Evolutionary conservation across 495 filamentous ascomycete genomes (phyloP), one percentile per base, ranked within the genome.

Genomic region (Coniosporium apollinis): DNA sequence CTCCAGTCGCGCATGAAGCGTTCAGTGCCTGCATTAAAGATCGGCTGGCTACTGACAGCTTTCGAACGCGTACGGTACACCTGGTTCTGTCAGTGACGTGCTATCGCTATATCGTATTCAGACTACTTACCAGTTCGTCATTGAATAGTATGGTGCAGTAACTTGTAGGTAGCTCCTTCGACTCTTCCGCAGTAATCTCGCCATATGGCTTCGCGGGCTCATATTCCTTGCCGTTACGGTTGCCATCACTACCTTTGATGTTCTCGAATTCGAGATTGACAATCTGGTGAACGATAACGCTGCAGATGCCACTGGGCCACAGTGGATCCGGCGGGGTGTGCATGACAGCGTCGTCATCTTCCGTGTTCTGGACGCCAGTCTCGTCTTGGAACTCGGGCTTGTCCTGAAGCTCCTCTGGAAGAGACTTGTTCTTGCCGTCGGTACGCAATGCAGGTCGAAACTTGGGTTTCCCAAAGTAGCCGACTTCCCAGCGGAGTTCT

Each of bases 21-120:
- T 50, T 96, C 87, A 4, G 85, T 93, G 22, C 87, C 87, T 10
- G 87, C 86, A 45, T 94, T 92, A 62, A 92, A 96, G 43, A 94
- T 94, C 7, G 87, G 87, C 55, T 86, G 85, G 30, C 79, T 86
- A 43, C 80, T 91, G 9, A 92, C 75, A 18, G 82, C 84, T 59
- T 96, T 94, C 15, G 79, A 65, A 44, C 87, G 74, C 20, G 87
- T 96, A 42, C 83, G 79, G 59, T 94, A 96, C 33, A 86, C 49
- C 66, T 70, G 41, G 0, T 31, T 17, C 32, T 19, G 16, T 20
- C 29, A 34, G 30, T 33, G 10, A n/a, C n/a, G n/a, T n/a, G n/a
- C n/a, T n/a, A n/a, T n/a, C n/a, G n/a, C n/a, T n/a, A n/a, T n/a
- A n/a, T n/a, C n/a, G n/a, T n/a, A 10, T 31, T 31, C 29, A 13